Evolutionary conservation across 1,139 yeast genomes (phyloP), one percentile per base, ranked within the genome.

Genomic region (Magnusiomyces starmeri): DNA sequence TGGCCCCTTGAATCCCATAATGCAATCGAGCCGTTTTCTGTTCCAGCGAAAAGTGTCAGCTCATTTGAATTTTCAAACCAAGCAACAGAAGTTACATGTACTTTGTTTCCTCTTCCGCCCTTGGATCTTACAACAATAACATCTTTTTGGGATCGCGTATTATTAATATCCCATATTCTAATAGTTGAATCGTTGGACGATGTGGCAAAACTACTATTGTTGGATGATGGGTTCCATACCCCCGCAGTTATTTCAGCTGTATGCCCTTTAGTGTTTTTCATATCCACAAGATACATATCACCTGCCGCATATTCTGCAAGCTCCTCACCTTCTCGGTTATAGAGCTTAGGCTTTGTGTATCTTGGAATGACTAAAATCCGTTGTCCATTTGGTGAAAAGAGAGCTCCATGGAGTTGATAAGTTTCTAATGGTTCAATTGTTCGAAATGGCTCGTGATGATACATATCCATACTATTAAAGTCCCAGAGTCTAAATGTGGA

Each of bases 221-320:
- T 54, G 4, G 51, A 46, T 3, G n/a, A 27, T 1, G 69, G 68
- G 40, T 61, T 58, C 73, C 73, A 70, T n/a, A 57, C 55, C 1
- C 65, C 73, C 20, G 60, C 51, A 0, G 70, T 61, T 18, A 70
- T 57, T 44, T 63, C 69, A 1, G 71, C 67, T 2, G 62, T 59
- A 57, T 70, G 74, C 7, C 74, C 74, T 46, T 62, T 64, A 2
- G 74, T 70, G 54, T 68, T 67, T 51, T 62, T 64, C 65, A 68
- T 61, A 51, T 70, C 73, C 25, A 67, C 65, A 14, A 70, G 57
- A 53, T 70, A 70, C 65, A 67, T 67, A 46, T 70, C 74, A 4
- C 74, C 74, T 1, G 64, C 57, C 4, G 57, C 60, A 46, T 56
- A 69, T 49, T 65, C 67, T 1, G 61, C 64, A 6, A 62, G 43